These are phyloP conservation scores for Tricholoma terreum DNA, from an alignment of 768 basidiomycete genomes.

Conservation along the genomic window DNA sequence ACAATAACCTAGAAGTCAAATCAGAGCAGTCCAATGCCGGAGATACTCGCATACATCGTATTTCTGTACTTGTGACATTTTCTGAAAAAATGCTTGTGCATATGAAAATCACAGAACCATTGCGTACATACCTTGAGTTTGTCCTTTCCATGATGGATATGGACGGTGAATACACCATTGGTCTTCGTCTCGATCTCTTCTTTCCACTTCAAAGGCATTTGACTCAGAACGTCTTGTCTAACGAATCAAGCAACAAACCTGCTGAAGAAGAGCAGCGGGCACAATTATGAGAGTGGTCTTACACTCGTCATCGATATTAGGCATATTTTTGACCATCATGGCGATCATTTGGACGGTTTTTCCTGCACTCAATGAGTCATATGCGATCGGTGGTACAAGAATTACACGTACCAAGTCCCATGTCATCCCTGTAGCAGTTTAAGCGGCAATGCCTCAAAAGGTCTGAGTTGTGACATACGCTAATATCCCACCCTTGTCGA, in stretches of 20 bases:
- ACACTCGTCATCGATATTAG: conserved; percentile 39
- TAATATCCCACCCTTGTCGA: conserved; percentile 60
- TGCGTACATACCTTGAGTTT: conserved; percentile 47
- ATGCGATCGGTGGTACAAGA: background rate
- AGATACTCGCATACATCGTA: conserved; percentile 43
- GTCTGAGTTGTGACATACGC: conserved; percentile 40
- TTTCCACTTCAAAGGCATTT: conserved; percentile 50
- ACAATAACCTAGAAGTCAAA: conserved; percentile 51
- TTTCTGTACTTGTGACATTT: conserved; percentile 43
- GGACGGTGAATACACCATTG: conserved; percentile 56
- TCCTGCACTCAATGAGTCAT: conserved; percentile 28
- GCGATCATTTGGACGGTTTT: conserved; percentile 84
- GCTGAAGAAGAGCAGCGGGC: conserved; percentile 69
- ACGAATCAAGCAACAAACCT: conserved; percentile 35
- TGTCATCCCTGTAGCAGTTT: conserved; percentile 50
- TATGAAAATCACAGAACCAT: background rate
- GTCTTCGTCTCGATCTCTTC: conserved; percentile 71
- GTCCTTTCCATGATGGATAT: conserved; percentile 70
- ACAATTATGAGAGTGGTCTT: conserved; percentile 72
- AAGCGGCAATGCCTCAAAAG: background rate
- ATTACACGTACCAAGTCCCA: conserved; percentile 51
- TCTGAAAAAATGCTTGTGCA: conserved; percentile 23
- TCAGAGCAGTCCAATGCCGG: conserved; percentile 1
- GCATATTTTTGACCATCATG: conserved; percentile 66
- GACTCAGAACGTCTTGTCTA: background rate